Evolutionary conservation across 2,329 filamentous ascomycete genomes (phyloP).

Genomic region (Cadophora luteo-olivacea): DNA sequence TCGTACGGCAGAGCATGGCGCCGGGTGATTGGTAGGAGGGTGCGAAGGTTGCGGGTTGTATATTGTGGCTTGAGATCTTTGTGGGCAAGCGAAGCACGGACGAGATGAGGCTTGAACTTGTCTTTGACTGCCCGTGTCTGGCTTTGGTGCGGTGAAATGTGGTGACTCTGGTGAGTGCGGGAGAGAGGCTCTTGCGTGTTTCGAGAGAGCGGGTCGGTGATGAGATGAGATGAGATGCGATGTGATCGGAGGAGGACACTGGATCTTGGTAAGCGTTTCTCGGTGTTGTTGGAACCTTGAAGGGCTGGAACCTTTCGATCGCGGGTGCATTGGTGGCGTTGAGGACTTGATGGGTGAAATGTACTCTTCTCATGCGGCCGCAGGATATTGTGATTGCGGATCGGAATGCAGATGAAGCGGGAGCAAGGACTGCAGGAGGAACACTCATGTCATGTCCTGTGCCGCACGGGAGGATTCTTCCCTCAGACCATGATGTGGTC

Average conservation of each 20-base stretch:
- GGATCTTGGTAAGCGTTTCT: not conserved
- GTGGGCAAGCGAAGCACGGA: conserved; percentile 3
- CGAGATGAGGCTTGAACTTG: conserved; percentile 2
- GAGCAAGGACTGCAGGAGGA: not conserved
- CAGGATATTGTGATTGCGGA: not conserved
- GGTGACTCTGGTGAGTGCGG: not conserved
- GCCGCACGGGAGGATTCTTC: conserved; percentile 6
- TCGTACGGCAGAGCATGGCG: not conserved
- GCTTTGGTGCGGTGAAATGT: not conserved
- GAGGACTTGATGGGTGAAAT: not conserved
- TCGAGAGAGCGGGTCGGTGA: conserved; percentile 2
- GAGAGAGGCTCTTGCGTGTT: not conserved
- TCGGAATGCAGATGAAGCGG: not conserved
- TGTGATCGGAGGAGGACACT: not conserved
- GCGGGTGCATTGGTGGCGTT: not conserved
- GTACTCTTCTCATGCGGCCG: not conserved
- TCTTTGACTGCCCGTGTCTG: not conserved
- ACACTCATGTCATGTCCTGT: not conserved
- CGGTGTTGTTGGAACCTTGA: not conserved
- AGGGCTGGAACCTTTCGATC: not conserved
- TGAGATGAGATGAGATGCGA: conserved; percentile 1
- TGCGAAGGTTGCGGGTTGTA: conserved; percentile 3
- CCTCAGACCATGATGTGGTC: conserved; percentile 7
- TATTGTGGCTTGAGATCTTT: conserved; percentile 6
- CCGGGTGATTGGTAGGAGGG: conserved; percentile 1